Conservation (phyloP, 2,329 filamentous ascomycete species). For the Aureobasidium melanogenum region DNA sequence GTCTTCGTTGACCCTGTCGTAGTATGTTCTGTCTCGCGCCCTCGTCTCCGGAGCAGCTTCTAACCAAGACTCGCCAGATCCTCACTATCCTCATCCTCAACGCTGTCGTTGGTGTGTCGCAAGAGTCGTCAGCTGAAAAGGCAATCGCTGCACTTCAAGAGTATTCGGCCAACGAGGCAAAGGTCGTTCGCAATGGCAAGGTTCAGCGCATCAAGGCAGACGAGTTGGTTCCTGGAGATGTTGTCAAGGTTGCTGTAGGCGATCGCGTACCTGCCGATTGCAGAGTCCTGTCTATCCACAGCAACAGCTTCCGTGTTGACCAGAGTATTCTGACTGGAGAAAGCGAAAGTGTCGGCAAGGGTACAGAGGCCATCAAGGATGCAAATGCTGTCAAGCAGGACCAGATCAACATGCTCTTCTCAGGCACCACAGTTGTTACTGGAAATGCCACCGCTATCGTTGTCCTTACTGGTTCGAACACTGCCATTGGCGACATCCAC, state of each 20-base stretch:
- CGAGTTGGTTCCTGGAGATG: constrained; percentile 88
- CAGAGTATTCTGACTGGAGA: constrained; percentile 96
- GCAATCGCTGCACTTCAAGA: constrained; percentile 96
- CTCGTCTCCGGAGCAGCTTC: neutral
- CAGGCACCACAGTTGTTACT: constrained; percentile 92
- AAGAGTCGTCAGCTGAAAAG: constrained; percentile 97
- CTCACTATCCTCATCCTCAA: constrained; percentile 95
- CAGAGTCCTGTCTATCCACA: constrained; percentile 78
- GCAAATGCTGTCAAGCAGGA: constrained; percentile 89
- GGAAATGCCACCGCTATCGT: constrained; percentile 88
- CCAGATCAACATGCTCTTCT: constrained; percentile 96
- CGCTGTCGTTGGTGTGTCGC: constrained; percentile 91
- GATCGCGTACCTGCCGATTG: constrained; percentile 94
- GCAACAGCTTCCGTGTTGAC: constrained; percentile 95
- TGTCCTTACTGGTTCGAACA: constrained; percentile 78
- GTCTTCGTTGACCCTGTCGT: constrained; percentile 95
- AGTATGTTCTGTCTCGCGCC: constrained; percentile 47
- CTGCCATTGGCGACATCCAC: constrained; percentile 96
- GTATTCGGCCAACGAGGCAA: constrained; percentile 97
- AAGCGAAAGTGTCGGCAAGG: constrained; percentile 93
- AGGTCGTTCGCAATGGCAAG: constrained; percentile 77
- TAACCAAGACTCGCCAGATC: constrained; percentile 50
- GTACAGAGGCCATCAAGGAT: constrained; percentile 60
- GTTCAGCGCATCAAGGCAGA: constrained; percentile 86
- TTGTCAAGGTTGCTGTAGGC: constrained; percentile 79